Evolutionary conservation across 495 filamentous ascomycete genomes (phyloP), one percentile per base, ranked within the genome.

Genomic region (Filosporella fistucella): DNA sequence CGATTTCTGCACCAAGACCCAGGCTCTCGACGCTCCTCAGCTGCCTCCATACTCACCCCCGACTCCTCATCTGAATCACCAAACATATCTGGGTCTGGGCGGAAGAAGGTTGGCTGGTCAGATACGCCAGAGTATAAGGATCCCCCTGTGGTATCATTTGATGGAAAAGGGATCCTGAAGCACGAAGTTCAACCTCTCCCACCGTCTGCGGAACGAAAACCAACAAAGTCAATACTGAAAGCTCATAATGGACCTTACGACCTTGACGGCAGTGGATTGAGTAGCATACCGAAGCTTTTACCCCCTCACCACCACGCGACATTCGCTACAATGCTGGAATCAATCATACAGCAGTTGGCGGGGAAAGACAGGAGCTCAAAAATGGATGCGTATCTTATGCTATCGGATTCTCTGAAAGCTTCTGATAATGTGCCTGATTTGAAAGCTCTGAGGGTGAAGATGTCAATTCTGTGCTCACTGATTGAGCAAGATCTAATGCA

Each of bases 191-290:
- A 69, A 72, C 62, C 56, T 39, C 64, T 71, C 22, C 78, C 73
- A 21, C 76, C 81, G 4, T 82, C 84, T 22, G 80, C 74, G 57
- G 75, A 82, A 41, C 72, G 70, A 26, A 88, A 83, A 58, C 79
- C 86, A 11, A 56, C 79, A 20, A 95, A 91, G 58, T 91, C 90
- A 2, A 96, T 98, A 45, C 75, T 98, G 38, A 98, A 97, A 63
- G 60, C 73, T 16, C 70, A 63, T 22, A 74, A 50, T 71, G 55
- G 61, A 67, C 48, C 58, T 10, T 7, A 32, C 8, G 70, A 68
- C 59, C 51, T 67, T 37, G 51, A 59, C 75, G 6, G 64, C 63
- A 32, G 54, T 55, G 2, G 35, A 49, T 54, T 51, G 52, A 46
- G 18, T 45, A 49, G 44, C 67, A n/a, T n/a, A n/a, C 65, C 51